Conservation (phyloP, 2,329 filamentous ascomycete species). For the Polytolypa hystricis region DNA sequence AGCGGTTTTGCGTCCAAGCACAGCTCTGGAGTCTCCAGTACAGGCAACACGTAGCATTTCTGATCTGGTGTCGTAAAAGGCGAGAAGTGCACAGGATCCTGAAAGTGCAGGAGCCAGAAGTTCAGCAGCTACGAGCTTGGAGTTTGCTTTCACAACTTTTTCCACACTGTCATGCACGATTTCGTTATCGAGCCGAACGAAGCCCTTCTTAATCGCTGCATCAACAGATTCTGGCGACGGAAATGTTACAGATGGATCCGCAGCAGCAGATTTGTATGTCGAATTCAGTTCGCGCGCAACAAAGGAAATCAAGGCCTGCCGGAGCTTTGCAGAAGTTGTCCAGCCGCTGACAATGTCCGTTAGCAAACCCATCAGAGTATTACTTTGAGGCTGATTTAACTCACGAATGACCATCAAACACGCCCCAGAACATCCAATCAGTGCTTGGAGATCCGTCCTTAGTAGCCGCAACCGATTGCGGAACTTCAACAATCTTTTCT, state of each 20-base stretch:
- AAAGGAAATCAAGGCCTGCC: constrained; percentile 82
- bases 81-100: constrained; percentile 91
- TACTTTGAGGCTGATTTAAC: constrained; percentile 20
- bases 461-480: constrained; percentile 46
- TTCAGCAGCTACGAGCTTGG: constrained; percentile 83
- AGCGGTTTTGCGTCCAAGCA: constrained; percentile 65
- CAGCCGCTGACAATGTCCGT: constrained; percentile 55
- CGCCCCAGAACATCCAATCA: constrained; percentile 99
- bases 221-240: constrained; percentile 76
- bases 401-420: constrained; percentile 94
- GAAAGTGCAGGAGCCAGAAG: constrained; percentile 85
- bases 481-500: constrained; percentile 93
- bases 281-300: constrained; percentile 86
- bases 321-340: constrained; percentile 93
- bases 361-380: constrained; percentile 8
- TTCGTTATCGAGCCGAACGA: constrained; percentile 78
- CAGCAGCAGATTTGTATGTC: constrained; percentile 68
- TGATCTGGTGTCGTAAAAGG: constrained; percentile 84
- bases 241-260: constrained; percentile 44
- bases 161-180: constrained; percentile 89
- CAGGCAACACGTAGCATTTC: constrained; percentile 88
- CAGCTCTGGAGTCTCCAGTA: constrained; percentile 90
- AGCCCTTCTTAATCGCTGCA: constrained; percentile 82
- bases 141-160: constrained; percentile 79
- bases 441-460: constrained; percentile 48